phyloP scores from a whole-genome alignment of 257 asterid genomes.

The Vinca minor region DNA sequence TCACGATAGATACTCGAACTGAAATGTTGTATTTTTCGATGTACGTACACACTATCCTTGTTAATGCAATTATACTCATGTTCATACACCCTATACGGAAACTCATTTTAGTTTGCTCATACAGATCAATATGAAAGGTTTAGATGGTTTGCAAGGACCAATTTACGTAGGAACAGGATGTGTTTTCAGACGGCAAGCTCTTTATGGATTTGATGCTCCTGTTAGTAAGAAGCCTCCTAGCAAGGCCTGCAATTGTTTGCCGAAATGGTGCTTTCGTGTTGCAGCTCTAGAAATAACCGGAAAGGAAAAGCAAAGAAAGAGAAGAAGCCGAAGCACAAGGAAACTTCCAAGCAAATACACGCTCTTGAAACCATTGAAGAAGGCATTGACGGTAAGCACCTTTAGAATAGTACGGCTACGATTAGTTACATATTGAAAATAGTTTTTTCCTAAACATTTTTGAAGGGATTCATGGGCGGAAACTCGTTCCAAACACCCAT shows the following conservation, averaged over 20 bases:
- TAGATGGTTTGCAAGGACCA: constrained; percentile 97
- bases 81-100: constrained; percentile 5
- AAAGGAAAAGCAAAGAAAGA: constrained; percentile 55
- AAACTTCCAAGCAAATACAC: constrained; percentile 79
- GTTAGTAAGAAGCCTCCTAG: constrained; percentile 63
- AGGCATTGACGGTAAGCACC: constrained; percentile 51
- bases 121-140: constrained; percentile 94
- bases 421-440: not conserved
- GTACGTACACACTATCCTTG: constrained; percentile 38
- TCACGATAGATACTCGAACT: constrained; percentile 82
- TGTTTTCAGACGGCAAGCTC: constrained; percentile 84
- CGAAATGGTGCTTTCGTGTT: constrained; percentile 69
- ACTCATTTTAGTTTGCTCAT: constrained; percentile 19
- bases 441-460: not conserved
- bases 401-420: not conserved
- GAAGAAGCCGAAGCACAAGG: constrained; percentile 57
- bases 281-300: constrained; percentile 46
- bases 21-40: constrained; percentile 84
- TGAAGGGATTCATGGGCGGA: too few relatives aligned
- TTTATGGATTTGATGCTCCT: constrained; percentile 81
- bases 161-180: constrained; percentile 92
- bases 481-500: too few relatives aligned
- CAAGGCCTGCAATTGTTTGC: constrained; percentile 88
- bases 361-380: constrained; percentile 93
- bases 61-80: constrained; percentile 1